A percentile compares a stretch with the other conserved stretches of the same genome.
phyloP scores from a whole-genome alignment of 331 rosid species.

The Malus hybrid region DNA sequence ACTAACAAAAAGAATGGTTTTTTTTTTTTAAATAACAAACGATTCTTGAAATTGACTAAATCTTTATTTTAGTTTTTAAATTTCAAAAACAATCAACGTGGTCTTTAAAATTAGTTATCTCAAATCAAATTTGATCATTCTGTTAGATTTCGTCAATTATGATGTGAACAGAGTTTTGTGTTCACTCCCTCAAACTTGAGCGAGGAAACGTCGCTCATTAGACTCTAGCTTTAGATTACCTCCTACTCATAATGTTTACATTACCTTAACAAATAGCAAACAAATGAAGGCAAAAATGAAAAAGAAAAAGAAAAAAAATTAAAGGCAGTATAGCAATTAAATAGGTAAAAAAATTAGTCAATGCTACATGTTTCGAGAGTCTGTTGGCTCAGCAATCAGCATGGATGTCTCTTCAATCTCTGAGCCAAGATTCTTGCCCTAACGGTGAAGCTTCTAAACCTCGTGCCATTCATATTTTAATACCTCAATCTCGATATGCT shows the following conservation, averaged over 20 bases:
- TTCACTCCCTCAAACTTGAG: too few species aligned
- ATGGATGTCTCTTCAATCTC: constrained; percentile 19
- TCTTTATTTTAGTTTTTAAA: too few species aligned
- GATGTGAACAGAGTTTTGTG: too few species aligned
- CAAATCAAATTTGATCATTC: too few species aligned
- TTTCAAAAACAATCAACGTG: too few species aligned
- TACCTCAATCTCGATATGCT: constrained; percentile 11
- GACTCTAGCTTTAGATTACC: too few species aligned
- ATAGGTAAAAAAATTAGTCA: constrained; percentile 2
- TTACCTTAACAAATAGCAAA: neutral
- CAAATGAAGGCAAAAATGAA: neutral
- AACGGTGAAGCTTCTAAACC: constrained; percentile 65
- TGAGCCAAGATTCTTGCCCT: constrained; percentile 12
- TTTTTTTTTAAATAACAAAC: too few species aligned
- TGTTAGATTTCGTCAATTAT: too few species aligned
- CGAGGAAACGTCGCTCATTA: too few species aligned
- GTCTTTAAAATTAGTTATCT: too few species aligned
- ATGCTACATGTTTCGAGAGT: constrained; percentile 16
- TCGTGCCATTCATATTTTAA: constrained; percentile 6
- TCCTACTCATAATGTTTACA: neutral
- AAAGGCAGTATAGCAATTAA: neutral
- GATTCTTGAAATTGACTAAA: too few species aligned
- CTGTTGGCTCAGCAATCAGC: neutral
- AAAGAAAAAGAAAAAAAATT: neutral
- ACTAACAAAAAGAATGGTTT: neutral